Evolutionary conservation across 106 monocot genomes (phyloP), one percentile per base, ranked within the genome.

Genomic region (Xerophyta viscosa): DNA sequence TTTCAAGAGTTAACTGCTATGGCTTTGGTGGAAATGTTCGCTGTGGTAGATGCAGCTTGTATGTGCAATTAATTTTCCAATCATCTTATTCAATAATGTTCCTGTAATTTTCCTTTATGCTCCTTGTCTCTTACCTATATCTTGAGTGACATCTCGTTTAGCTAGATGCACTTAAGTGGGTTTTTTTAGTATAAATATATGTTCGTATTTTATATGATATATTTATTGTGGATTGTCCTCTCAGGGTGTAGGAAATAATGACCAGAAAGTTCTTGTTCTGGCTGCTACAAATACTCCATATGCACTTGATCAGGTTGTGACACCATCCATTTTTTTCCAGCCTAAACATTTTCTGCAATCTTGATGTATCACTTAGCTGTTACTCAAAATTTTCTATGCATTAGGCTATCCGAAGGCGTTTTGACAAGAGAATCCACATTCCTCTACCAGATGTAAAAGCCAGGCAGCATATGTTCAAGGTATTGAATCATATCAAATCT

Each of bases 381-480:
- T 47, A 9, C 51, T 36, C 39, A 42, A 15, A 15, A 50, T 12
- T 23, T 70, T 55, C 3, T 53, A 3, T 31, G 19, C 14, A 3
- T 24, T 61, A 87, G 87, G 87, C 87, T 27, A 71, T 87, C 44
- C 54, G 87, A 18, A 61, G 87, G 27, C 81, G 87, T 71, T 87
- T 87, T 69, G 87, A 87, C 55, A 87, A 87, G 70, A 60, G 87
- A 19, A 87, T 87, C 51, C 78, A 87, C 50, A 87, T 87, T 61
- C 87, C 87, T 68, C 81, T 87, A 24, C 87, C 87, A 50, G 87
- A 87, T 43, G 27, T 56, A 25, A 87, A 87, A 71, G 87, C 87
- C 23, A 77, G 87, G 58, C 87, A 87, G 44, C 87, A 87, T 66
- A 87, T 87, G 81, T 87, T 87, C 51, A 81, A 87, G 81, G 87